Evolutionary conservation across 2,329 filamentous ascomycete species (phyloP).

Genomic region (Apiospora sp.): DNA sequence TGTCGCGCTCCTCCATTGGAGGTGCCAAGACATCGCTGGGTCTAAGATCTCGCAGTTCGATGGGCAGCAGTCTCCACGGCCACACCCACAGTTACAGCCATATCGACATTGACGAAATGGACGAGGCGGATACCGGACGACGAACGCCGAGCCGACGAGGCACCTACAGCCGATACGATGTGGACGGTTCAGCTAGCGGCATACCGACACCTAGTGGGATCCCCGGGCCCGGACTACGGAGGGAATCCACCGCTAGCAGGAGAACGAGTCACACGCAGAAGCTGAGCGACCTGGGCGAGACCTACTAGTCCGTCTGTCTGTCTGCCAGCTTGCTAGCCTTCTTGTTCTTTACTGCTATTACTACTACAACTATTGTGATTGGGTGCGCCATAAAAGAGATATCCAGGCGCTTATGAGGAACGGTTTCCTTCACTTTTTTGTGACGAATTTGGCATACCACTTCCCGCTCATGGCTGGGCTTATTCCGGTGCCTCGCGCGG

Average conservation of each 20-base stretch:
- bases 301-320: conserved; percentile 48
- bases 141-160: conserved; percentile 64
- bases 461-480: conserved; percentile 8
- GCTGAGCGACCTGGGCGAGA: conserved; percentile 61
- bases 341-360: conserved; percentile 16
- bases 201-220: conserved; percentile 57
- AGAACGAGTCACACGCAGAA: conserved; percentile 51
- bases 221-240: conserved; percentile 57
- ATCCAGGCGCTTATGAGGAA: conserved; percentile 22
- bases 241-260: conserved; percentile 47
- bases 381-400: conserved; percentile 3
- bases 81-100: conserved; percentile 65
- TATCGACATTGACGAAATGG: conserved; percentile 60
- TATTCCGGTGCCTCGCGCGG: not conserved
- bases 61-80: conserved; percentile 69
- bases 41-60: conserved; percentile 73
- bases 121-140: conserved; percentile 55
- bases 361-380: conserved; percentile 16
- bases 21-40: conserved; percentile 71
- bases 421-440: conserved; percentile 17
- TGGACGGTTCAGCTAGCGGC: conserved; percentile 50
- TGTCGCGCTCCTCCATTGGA: conserved; percentile 69
- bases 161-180: conserved; percentile 56
- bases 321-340: not conserved
- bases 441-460: conserved; percentile 21